These are phyloP conservation scores for Phialophora macrospora DNA, from an alignment of 2,329 filamentous ascomycete genomes.

Conservation along the genomic window DNA sequence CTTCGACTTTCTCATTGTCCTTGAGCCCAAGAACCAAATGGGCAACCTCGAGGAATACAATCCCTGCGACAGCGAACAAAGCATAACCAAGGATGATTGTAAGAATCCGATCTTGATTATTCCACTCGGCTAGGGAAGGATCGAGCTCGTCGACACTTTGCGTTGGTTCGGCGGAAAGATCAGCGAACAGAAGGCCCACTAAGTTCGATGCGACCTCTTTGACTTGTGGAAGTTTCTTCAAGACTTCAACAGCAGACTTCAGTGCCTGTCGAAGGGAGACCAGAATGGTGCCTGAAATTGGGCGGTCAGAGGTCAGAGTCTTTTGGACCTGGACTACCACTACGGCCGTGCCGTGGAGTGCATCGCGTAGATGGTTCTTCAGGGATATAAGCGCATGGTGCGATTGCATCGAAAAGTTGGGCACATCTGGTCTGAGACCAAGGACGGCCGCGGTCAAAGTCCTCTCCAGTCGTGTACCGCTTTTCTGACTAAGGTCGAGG, in stretches of 20 bases:
- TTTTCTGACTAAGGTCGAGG: slow-evolving; percentile 35
- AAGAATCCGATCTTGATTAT: slow-evolving; percentile 68
- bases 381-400: slow-evolving; percentile 62
- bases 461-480: slow-evolving; percentile 36
- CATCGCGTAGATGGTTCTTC: slow-evolving; percentile 46
- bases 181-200: slow-evolving; percentile 12
- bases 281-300: slow-evolving; percentile 3
- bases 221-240: slow-evolving; percentile 8
- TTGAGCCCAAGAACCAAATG: slow-evolving; percentile 67
- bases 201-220: background rate
- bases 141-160: slow-evolving; percentile 44
- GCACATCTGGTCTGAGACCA: slow-evolving; percentile 63
- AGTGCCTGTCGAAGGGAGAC: background rate
- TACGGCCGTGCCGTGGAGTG: slow-evolving; percentile 5
- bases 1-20: slow-evolving; percentile 66
- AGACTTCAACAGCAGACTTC: slow-evolving; percentile 6
- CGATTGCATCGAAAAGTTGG: slow-evolving; percentile 76
- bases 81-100: slow-evolving; percentile 83
- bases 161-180: slow-evolving; percentile 13
- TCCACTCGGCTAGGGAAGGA: slow-evolving; percentile 69
- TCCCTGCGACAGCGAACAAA: slow-evolving; percentile 73
- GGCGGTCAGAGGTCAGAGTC: slow-evolving; percentile 5
- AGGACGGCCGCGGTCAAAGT: slow-evolving; percentile 31
- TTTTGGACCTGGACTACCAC: slow-evolving; percentile 44
- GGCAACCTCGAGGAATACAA: slow-evolving; percentile 77